These are phyloP conservation scores for Fusarium mundagurra DNA, from an alignment of 2,329 filamentous ascomycete genomes.

Conservation along the genomic window DNA sequence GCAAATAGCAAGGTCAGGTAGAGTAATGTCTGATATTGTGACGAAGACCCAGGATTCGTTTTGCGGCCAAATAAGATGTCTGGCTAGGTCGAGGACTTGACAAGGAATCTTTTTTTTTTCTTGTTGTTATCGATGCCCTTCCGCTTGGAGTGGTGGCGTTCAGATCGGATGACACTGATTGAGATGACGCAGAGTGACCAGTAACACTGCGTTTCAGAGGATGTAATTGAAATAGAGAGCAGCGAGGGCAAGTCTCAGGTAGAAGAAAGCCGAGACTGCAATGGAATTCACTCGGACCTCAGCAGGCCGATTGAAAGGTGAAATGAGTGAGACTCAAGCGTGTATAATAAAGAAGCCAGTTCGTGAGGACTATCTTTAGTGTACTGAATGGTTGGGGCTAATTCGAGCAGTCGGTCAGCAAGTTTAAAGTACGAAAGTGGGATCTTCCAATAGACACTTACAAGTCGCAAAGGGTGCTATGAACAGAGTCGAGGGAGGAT, in stretches of 20 bases:
- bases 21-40: constrained; percentile 5
- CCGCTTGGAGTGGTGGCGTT: constrained; percentile 1
- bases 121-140: neutral
- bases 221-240: neutral
- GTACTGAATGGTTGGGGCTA: neutral
- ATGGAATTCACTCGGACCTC: neutral
- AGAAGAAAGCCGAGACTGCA: neutral
- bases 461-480: neutral
- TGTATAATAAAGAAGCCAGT: constrained; percentile 10
- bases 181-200: constrained; percentile 23
- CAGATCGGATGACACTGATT: constrained; percentile 16
- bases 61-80: constrained; percentile 12
- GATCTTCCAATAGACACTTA: neutral
- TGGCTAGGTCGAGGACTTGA: neutral
- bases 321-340: neutral
- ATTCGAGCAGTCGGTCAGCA: neutral
- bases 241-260: constrained; percentile 1
- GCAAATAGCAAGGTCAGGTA: constrained; percentile 13
- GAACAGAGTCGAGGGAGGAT: neutral
- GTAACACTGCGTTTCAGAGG: neutral
- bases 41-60: constrained; percentile 8
- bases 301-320: neutral
- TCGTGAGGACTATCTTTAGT: neutral
- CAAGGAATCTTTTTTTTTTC: neutral
- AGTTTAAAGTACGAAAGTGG: neutral